These are phyloP conservation scores for Atkinsonella texensis DNA, from an alignment of 2,329 filamentous ascomycete species.

Conservation along the genomic window DNA sequence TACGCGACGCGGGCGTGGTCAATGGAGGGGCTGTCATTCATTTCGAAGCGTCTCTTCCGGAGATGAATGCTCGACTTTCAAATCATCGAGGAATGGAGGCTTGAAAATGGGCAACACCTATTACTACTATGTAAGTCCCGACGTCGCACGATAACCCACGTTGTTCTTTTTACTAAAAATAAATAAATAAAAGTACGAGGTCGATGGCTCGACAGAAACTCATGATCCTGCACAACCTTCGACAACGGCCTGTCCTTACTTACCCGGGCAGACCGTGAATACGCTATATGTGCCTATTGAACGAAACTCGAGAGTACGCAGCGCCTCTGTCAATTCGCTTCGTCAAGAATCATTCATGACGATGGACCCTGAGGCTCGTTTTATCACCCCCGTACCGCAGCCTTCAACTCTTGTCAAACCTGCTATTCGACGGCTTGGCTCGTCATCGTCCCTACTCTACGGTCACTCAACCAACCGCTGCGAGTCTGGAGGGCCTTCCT, in stretches of 20 bases:
- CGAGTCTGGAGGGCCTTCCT: constrained; percentile 35
- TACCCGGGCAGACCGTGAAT: constrained; percentile 83
- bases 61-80: constrained; percentile 40
- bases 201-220: constrained; percentile 66
- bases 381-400: constrained; percentile 52
- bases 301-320: constrained; percentile 44
- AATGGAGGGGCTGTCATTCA: constrained; percentile 80
- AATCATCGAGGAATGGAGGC: constrained; percentile 54
- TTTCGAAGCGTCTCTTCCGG: constrained; percentile 81
- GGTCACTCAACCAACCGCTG: constrained; percentile 33
- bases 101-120: constrained; percentile 89
- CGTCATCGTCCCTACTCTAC: constrained; percentile 18
- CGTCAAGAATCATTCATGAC: constrained; percentile 52
- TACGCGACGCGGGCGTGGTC: constrained; percentile 55
- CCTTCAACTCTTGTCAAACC: constrained; percentile 20
- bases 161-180: too few relatives aligned
- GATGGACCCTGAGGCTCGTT: constrained; percentile 69
- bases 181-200: constrained; percentile 52
- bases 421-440: constrained; percentile 15
- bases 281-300: constrained; percentile 70
- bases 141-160: too few relatives aligned
- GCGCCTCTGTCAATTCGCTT: constrained; percentile 52
- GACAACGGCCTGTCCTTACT: constrained; percentile 70
- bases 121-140: constrained; percentile 75
- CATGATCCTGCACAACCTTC: constrained; percentile 61